Conservation (phyloP, 2,329 filamentous ascomycete species). For the Neobulgaria alba region DNA sequence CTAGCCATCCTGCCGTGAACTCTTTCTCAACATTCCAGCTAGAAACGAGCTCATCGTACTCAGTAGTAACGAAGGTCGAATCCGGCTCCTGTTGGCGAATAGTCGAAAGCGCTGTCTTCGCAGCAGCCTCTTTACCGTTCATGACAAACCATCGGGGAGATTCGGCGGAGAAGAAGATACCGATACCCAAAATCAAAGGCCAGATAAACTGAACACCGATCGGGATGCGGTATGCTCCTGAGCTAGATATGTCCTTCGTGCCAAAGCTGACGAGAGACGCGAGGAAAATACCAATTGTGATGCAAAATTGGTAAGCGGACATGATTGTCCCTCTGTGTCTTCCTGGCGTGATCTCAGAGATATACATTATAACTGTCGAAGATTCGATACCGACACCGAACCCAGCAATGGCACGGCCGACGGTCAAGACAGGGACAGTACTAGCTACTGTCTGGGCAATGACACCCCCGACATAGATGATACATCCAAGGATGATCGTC, state of each 20-base stretch:
- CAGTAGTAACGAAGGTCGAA: slow-evolving; percentile 66
- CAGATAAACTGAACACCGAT: slow-evolving; percentile 74
- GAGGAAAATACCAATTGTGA: slow-evolving; percentile 69
- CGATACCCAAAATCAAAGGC: slow-evolving; percentile 63
- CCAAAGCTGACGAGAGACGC: slow-evolving; percentile 66
- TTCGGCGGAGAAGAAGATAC: slow-evolving; percentile 70
- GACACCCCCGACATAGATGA: slow-evolving; percentile 18
- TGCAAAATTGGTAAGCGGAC: slow-evolving; percentile 62
- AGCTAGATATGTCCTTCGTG: slow-evolving; percentile 52
- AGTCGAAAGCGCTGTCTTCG: slow-evolving; percentile 50
- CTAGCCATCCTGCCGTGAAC: slow-evolving; percentile 44
- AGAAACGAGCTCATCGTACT: slow-evolving; percentile 75
- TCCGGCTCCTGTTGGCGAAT: slow-evolving; percentile 66
- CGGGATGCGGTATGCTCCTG: slow-evolving; percentile 68
- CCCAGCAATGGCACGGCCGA: slow-evolving; percentile 65
- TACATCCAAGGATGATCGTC: slow-evolving; percentile 14
- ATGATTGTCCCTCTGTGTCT: slow-evolving; percentile 67
- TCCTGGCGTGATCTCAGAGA: slow-evolving; percentile 52
- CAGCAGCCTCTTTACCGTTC: slow-evolving; percentile 57
- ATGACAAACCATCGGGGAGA: slow-evolving; percentile 79
- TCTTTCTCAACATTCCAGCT: slow-evolving; percentile 65
- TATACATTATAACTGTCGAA: slow-evolving; percentile 73
- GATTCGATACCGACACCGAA: slow-evolving; percentile 73
- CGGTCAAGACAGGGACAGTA: slow-evolving; percentile 45
- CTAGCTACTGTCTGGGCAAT: slow-evolving; percentile 10